Conservation (phyloP, 2,329 filamentous ascomycete species). For the Aureobasidium pullulans region DNA sequence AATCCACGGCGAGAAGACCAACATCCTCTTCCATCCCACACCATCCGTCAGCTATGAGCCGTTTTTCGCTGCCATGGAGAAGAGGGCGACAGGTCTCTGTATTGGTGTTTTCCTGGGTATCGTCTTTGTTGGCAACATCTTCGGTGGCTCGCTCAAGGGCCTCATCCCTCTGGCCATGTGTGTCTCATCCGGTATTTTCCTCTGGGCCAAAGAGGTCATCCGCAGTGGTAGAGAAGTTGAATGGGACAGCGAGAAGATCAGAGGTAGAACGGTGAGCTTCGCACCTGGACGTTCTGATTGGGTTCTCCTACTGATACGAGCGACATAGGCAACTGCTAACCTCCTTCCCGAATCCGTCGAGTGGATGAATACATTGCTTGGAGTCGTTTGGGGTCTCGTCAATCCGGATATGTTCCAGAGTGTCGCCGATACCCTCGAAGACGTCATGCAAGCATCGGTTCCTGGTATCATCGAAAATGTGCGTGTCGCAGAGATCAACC, state of each 20-base stretch:
- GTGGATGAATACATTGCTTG: conserved; percentile 89
- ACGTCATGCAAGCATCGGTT: conserved; percentile 94
- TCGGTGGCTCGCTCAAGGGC: conserved; percentile 70
- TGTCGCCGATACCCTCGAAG: conserved; percentile 86
- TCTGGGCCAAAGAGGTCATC: conserved; percentile 86
- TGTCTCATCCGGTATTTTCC: conserved; percentile 68
- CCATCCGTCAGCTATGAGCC: conserved; percentile 84
- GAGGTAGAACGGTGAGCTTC: conserved; percentile 62
- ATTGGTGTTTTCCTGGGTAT: conserved; percentile 64
- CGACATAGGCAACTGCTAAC: conserved; percentile 63
- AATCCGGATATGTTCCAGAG: conserved; percentile 93
- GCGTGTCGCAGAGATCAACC: conserved; percentile 87
- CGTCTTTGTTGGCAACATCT: conserved; percentile 67
- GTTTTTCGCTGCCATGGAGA: conserved; percentile 71
- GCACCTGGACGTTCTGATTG: background rate
- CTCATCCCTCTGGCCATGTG: conserved; percentile 66
- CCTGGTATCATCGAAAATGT: conserved; percentile 90
- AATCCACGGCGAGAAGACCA: conserved; percentile 93
- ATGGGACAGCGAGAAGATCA: conserved; percentile 79
- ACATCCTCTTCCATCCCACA: conserved; percentile 90
- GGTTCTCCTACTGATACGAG: conserved; percentile 10
- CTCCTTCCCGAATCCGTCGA: conserved; percentile 83
- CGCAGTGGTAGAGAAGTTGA: conserved; percentile 74
- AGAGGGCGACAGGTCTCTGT: conserved; percentile 63
- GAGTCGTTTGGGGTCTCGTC: conserved; percentile 80